Conservation (phyloP, 495 filamentous ascomycete species). For the Talaromyces liani region DNA sequence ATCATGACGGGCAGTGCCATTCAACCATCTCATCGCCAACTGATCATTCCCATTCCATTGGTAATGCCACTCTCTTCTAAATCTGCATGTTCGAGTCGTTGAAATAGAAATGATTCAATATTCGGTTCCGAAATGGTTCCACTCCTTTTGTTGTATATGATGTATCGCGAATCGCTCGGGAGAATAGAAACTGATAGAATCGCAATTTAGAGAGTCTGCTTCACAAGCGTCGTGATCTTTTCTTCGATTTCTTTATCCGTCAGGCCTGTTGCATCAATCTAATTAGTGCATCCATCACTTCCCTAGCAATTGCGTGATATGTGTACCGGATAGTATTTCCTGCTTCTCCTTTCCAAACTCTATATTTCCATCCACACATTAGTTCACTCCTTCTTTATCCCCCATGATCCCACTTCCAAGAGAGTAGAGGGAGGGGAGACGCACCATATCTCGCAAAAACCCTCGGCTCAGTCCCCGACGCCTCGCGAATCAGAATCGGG, state of each 20-base stretch:
- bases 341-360: slow-evolving; percentile 87
- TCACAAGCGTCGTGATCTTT: slow-evolving; percentile 73
- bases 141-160: not conserved
- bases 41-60: not conserved
- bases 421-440: too few species aligned
- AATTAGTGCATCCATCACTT: slow-evolving; percentile 3
- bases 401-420: too few species aligned
- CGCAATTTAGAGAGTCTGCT: slow-evolving; percentile 32
- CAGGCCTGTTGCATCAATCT: slow-evolving; percentile 50
- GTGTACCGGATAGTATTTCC: slow-evolving; percentile 67
- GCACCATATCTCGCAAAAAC: slow-evolving; percentile 90
- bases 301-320: not conserved
- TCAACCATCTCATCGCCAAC: not conserved
- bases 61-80: too few species aligned
- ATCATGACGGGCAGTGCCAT: too few species aligned
- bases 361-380: too few species aligned
- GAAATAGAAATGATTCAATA: too few species aligned
- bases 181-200: too few species aligned
- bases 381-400: too few species aligned
- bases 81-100: too few species aligned
- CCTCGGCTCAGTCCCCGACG: slow-evolving; percentile 67
- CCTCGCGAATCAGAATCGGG: slow-evolving; percentile 92
- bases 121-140: too few species aligned
- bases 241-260: slow-evolving; percentile 91
- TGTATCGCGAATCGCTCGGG: not conserved